phyloP scores from a whole-genome alignment of 2,329 filamentous ascomycete species.

The Colletotrichum phormii region DNA sequence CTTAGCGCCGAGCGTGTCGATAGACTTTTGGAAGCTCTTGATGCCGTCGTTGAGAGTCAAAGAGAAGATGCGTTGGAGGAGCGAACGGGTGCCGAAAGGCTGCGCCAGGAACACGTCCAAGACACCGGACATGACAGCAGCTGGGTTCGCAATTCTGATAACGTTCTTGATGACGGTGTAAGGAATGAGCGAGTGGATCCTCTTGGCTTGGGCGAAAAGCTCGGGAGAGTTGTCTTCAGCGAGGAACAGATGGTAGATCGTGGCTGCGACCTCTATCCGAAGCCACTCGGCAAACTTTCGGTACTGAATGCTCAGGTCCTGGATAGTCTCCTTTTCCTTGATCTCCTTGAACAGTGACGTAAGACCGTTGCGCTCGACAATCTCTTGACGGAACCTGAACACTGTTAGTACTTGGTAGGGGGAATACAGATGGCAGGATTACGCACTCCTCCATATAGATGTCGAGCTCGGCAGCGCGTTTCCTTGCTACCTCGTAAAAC shows the following conservation, averaged over 20 bases:
- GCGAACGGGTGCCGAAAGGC: conserved; percentile 88
- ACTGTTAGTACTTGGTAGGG: conserved; percentile 41
- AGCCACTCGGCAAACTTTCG: conserved; percentile 99
- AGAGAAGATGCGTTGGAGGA: conserved; percentile 95
- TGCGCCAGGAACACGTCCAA: conserved; percentile 96
- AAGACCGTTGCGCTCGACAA: conserved; percentile 81
- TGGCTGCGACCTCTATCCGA: conserved; percentile 95
- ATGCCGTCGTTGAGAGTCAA: conserved; percentile 93
- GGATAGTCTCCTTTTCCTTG: conserved; percentile 86
- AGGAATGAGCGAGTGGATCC: conserved; percentile 93
- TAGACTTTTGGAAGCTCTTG: conserved; percentile 84
- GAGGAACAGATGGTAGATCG: conserved; percentile 95
- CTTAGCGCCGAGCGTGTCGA: conserved; percentile 80
- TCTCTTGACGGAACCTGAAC: conserved; percentile 72
- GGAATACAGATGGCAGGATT: background rate
- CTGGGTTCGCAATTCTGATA: conserved; percentile 95
- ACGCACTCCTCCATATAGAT: conserved; percentile 93
- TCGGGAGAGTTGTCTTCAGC: conserved; percentile 99
- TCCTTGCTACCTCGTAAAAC: conserved; percentile 95
- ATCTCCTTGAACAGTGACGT: conserved; percentile 95
- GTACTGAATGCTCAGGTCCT: conserved; percentile 92
- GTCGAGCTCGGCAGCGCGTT: conserved; percentile 91
- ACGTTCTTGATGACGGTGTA: conserved; percentile 96
- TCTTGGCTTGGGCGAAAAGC: conserved; percentile 91
- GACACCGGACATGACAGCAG: conserved; percentile 95